Percentiles rank a stretch among this genome's conserved stretches.
phyloP scores from a whole-genome alignment of 805 yeast genomes.

The Nakazawaea wyomingensis region DNA sequence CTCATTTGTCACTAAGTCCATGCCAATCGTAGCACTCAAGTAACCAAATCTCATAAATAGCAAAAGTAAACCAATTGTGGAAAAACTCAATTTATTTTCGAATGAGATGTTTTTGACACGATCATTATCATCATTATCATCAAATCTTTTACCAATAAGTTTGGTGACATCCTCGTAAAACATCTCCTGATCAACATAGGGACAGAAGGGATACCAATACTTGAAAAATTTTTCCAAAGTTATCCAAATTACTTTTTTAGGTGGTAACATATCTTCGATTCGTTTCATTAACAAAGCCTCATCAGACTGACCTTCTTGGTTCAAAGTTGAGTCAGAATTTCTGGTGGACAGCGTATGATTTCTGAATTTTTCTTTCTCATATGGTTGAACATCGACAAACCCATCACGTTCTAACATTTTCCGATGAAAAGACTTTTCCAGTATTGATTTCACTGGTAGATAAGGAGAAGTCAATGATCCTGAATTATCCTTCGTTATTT shows the following conservation, averaged over 20 bases:
- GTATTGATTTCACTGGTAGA: neutral
- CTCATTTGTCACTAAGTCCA: constrained; percentile 23
- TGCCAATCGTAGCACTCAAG: constrained; percentile 31
- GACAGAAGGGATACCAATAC: constrained; percentile 41
- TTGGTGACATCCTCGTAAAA: constrained; percentile 28
- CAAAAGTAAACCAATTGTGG: constrained; percentile 40
- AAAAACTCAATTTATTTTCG: constrained; percentile 42
- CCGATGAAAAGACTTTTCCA: constrained; percentile 26
- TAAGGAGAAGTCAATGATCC: neutral
- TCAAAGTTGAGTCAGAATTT: neutral
- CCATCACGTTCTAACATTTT: constrained; percentile 33
- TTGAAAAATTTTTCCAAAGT: constrained; percentile 38
- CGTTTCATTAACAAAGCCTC: constrained; percentile 20
- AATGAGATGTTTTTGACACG: constrained; percentile 27
- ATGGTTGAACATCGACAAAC: constrained; percentile 31
- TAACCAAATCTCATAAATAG: constrained; percentile 39
- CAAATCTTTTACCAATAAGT: constrained; percentile 32
- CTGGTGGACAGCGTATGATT: neutral
- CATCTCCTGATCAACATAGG: constrained; percentile 36
- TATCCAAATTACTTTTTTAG: constrained; percentile 38
- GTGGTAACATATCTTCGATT: constrained; percentile 37
- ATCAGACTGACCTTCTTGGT: neutral
- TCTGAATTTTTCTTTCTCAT: constrained; percentile 14
- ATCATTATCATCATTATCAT: constrained; percentile 31
- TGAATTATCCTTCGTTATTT: too few species aligned